Evolutionary conservation across 2,329 filamentous ascomycete species (phyloP).

Genomic region (Aureobasidium leucospermi): DNA sequence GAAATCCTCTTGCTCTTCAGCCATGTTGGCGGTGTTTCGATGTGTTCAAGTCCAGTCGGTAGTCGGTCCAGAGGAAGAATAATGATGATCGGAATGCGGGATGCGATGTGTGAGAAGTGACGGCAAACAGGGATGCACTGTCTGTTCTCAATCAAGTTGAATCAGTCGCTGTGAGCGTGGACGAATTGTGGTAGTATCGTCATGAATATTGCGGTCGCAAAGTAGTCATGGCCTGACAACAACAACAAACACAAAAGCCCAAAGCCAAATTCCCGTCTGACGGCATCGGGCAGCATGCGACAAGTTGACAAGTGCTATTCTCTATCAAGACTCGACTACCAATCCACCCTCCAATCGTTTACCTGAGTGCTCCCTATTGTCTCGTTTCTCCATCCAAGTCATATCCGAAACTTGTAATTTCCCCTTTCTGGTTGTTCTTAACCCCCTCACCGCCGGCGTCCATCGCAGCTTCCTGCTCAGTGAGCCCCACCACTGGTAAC

Average conservation of each 20-base stretch:
- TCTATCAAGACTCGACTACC: neutral
- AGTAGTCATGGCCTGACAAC: neutral
- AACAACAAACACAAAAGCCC: constrained; percentile 7
- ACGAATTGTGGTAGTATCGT: neutral
- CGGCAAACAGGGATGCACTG: neutral
- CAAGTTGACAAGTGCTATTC: neutral
- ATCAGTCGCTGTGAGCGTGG: neutral
- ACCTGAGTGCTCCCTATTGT: neutral
- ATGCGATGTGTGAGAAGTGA: neutral
- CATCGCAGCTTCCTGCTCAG: neutral
- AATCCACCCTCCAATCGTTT: neutral
- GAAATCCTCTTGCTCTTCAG: constrained; percentile 76
- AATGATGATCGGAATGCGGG: neutral
- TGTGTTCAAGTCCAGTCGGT: neutral
- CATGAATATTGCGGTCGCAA: neutral
- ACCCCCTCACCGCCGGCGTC: neutral
- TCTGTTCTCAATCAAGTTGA: neutral
- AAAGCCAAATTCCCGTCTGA: constrained; percentile 9
- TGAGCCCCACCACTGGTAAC: neutral
- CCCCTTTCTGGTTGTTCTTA: neutral
- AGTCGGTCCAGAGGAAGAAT: neutral
- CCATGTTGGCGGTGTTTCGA: constrained; percentile 50
- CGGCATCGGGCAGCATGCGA: constrained; percentile 6
- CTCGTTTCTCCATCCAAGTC: neutral
- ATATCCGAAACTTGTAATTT: neutral